These are phyloP conservation scores for Fragaria vesca DNA, from an alignment of 306 rosid species.

Conservation along the genomic window DNA sequence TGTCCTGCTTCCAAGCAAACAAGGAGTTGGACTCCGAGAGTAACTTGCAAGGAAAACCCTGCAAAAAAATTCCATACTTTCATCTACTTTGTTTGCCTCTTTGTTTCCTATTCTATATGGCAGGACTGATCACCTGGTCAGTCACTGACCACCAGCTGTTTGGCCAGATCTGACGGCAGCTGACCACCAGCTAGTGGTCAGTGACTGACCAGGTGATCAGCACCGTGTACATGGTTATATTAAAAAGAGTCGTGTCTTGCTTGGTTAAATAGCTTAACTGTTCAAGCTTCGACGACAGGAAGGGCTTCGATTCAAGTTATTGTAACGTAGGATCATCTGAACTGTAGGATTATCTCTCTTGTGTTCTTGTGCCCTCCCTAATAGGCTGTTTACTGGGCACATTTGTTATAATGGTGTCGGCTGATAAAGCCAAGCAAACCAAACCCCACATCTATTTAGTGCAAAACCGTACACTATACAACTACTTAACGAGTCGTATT, in stretches of 20 bases:
- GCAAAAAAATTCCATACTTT: background rate
- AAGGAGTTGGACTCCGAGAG: background rate
- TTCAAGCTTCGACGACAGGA: too few species aligned
- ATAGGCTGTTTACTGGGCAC: slow-evolving; percentile 4
- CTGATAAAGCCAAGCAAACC: slow-evolving; percentile 25
- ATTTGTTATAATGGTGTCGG: slow-evolving; percentile 37
- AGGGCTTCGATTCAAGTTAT: background rate
- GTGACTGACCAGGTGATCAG: too few species aligned
- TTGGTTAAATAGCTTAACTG: too few species aligned
- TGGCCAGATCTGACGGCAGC: too few species aligned
- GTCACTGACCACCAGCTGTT: too few species aligned
- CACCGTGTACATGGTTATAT: background rate
- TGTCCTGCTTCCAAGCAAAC: background rate
- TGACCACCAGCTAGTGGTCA: too few species aligned
- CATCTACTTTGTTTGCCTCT: background rate
- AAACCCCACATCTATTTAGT: slow-evolving; percentile 29
- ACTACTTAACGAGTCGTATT: background rate
- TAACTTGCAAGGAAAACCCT: slow-evolving; percentile 1
- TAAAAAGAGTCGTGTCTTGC: too few species aligned
- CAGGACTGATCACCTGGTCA: too few species aligned
- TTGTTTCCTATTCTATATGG: background rate
- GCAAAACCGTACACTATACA: slow-evolving; percentile 18
- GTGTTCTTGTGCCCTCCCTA: slow-evolving; percentile 3
- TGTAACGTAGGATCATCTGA: background rate
- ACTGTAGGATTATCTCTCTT: background rate